phyloP scores from a whole-genome alignment of 768 basidiomycete genomes.

The Nidularia pulvinata region DNA sequence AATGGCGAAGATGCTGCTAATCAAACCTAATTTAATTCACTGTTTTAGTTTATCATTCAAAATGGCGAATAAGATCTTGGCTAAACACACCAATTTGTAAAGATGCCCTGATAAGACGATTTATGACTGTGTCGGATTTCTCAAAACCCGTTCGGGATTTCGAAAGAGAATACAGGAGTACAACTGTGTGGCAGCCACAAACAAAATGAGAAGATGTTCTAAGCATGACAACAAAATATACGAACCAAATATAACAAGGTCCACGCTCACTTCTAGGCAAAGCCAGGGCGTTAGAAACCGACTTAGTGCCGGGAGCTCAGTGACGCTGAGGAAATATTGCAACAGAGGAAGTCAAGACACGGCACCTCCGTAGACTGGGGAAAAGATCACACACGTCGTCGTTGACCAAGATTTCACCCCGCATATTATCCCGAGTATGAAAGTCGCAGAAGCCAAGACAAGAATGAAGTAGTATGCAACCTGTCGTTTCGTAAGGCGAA shows the following conservation, averaged over 20 bases:
- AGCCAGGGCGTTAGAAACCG: constrained; percentile 12
- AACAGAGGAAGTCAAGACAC: not conserved
- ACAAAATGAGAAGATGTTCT: no score
- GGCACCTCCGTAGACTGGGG: no score
- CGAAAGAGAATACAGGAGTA: constrained; percentile 13
- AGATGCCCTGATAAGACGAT: constrained; percentile 27
- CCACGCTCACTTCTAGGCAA: constrained; percentile 11
- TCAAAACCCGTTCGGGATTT: constrained; percentile 27
- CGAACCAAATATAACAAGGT: constrained; percentile 4
- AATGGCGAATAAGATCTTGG: not conserved
- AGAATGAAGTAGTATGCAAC: not conserved
- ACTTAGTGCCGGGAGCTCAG: constrained; percentile 3
- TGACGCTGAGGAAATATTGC: not conserved
- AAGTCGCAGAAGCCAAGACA: not conserved
- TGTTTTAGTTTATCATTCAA: not conserved
- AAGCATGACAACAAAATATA: not conserved
- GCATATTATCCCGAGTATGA: not conserved
- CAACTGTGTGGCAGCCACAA: constrained; percentile 5
- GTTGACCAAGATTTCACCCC: not conserved
- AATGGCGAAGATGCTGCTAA: constrained; percentile 25
- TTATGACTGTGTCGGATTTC: constrained; percentile 26
- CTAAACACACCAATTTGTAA: constrained; percentile 25
- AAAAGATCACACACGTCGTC: not conserved
- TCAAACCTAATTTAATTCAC: constrained; percentile 13
- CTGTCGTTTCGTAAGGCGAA: not conserved